phyloP scores from a whole-genome alignment of 352 stramenopile species.

The Phytopythium litorale region DNA sequence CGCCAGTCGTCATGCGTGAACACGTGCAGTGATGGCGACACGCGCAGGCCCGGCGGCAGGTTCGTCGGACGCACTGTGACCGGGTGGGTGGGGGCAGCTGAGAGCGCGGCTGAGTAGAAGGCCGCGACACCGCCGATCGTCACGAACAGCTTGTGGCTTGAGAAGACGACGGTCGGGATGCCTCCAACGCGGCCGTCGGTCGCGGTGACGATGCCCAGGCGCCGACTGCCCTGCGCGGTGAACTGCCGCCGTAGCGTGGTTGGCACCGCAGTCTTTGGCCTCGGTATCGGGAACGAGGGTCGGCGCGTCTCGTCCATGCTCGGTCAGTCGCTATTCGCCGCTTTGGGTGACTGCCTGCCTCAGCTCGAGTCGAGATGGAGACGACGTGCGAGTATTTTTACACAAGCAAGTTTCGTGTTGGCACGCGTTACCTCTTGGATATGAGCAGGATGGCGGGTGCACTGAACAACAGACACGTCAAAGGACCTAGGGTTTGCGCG shows the following conservation, averaged over 20 bases:
- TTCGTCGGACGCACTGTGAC: constrained; percentile 49
- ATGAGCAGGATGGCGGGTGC: not conserved
- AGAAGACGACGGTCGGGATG: constrained; percentile 36
- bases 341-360: too few species aligned
- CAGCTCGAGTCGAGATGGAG: not conserved
- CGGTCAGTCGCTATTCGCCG: not conserved
- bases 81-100: constrained; percentile 29
- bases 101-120: constrained; percentile 53
- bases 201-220: not conserved
- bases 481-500: constrained; percentile 17
- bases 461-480: not conserved
- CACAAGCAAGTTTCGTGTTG: not conserved
- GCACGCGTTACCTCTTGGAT: not conserved
- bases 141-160: constrained; percentile 25
- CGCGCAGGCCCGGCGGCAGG: constrained; percentile 40
- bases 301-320: not conserved
- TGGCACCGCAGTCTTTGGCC: not conserved
- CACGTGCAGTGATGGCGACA: constrained; percentile 42
- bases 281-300: not conserved
- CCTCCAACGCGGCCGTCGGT: not conserved
- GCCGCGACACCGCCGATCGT: constrained; percentile 37
- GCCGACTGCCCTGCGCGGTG: constrained; percentile 1
- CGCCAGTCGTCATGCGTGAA: constrained; percentile 47
- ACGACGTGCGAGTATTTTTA: not conserved
- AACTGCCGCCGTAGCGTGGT: not conserved